phyloP scores from a whole-genome alignment of 2,329 filamentous ascomycete genomes.

The Mycosphaerella sp. region DNA sequence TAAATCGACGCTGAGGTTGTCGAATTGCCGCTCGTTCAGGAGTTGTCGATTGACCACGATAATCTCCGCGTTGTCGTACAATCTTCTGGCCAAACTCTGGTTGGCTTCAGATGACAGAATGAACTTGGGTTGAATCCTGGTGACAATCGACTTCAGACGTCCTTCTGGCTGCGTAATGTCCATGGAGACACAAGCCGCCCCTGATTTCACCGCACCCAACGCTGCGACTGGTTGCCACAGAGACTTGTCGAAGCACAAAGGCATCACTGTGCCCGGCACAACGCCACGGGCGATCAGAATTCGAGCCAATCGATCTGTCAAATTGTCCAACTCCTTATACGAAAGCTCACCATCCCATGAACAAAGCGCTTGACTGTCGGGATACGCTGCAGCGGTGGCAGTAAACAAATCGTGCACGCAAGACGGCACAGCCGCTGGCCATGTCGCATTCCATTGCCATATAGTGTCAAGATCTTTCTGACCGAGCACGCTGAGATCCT shows the following conservation, averaged over 20 bases:
- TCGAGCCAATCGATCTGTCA: conserved; percentile 12
- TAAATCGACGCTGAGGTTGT: not conserved
- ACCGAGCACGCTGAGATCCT: conserved; percentile 4
- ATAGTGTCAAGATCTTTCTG: conserved; percentile 5
- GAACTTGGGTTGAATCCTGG: not conserved
- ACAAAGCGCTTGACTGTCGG: conserved; percentile 6
- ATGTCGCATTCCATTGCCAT: conserved; percentile 3
- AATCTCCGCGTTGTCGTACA: not conserved
- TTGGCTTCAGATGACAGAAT: not conserved
- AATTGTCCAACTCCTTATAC: conserved; percentile 23
- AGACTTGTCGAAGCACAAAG: conserved; percentile 29
- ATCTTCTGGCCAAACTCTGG: not conserved
- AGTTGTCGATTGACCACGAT: not conserved
- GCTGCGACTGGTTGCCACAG: conserved; percentile 23
- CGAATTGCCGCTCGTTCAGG: too few species aligned
- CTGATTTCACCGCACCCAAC: conserved; percentile 28
- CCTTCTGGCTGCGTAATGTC: conserved; percentile 24
- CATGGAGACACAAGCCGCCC: conserved; percentile 25
- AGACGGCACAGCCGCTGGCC: not conserved
- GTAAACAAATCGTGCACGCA: conserved; percentile 6
- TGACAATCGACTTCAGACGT: not conserved
- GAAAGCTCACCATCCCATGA: conserved; percentile 29
- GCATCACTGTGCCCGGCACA: conserved; percentile 14
- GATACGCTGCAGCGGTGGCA: not conserved
- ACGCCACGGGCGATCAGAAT: conserved; percentile 6